phyloP scores from a whole-genome alignment of 169 alveolate species.

The Plasmodium inui region DNA sequence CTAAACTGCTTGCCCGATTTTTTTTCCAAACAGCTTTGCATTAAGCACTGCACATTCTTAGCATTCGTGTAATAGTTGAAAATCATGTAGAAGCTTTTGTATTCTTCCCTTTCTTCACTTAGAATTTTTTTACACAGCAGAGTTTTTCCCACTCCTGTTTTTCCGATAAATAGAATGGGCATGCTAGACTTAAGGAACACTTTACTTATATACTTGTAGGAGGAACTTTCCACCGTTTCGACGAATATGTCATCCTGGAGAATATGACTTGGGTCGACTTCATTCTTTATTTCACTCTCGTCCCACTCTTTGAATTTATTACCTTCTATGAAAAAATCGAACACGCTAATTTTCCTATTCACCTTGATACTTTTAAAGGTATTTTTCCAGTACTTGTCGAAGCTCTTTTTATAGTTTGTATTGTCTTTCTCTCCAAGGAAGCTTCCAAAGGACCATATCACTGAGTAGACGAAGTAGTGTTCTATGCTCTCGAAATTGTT shows the following conservation, averaged over 20 bases:
- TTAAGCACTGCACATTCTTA: conserved; percentile 80
- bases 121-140: conserved; percentile 95
- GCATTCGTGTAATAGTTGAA: conserved; percentile 81
- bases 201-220: conserved; percentile 62
- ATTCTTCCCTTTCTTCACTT: conserved; percentile 91
- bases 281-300: conserved; percentile 41
- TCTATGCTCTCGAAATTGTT: conserved; percentile 92
- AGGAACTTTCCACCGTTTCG: conserved; percentile 58
- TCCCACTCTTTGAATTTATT: conserved; percentile 91
- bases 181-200: conserved; percentile 33
- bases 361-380: conserved; percentile 95
- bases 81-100: conserved; percentile 87
- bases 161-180: conserved; percentile 67
- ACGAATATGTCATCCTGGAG: conserved; percentile 43
- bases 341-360: conserved; percentile 95
- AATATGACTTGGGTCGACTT: neutral
- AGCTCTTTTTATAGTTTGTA: conserved; percentile 92
- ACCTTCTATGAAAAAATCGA: conserved; percentile 95
- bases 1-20: conserved; percentile 96
- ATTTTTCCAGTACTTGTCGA: conserved; percentile 95
- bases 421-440: conserved; percentile 95
- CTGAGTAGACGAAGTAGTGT: conserved; percentile 93
- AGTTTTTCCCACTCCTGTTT: conserved; percentile 86
- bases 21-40: conserved; percentile 91
- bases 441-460: conserved; percentile 96